Evolutionary conservation across 2,329 filamentous ascomycete species (phyloP).

Genomic region (Aspergillus novofumigatus): DNA sequence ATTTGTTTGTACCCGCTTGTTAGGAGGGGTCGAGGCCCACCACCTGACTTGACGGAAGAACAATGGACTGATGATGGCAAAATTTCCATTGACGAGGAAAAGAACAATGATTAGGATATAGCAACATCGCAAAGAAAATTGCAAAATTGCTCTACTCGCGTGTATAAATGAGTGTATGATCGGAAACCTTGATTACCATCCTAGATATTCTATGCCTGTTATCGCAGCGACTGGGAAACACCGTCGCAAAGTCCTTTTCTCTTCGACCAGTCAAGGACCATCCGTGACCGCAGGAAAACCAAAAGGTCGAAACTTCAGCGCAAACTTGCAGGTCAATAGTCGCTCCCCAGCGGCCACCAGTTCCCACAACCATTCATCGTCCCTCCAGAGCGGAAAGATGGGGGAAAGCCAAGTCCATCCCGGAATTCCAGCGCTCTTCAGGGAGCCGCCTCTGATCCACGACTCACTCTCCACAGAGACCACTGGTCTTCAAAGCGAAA

Average conservation of each 20-base stretch:
- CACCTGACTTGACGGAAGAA: slow-evolving; percentile 4
- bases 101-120: slow-evolving; percentile 2
- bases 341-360: slow-evolving; percentile 10
- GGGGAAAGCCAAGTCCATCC: slow-evolving; percentile 18
- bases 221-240: slow-evolving; percentile 30
- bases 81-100: not conserved
- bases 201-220: slow-evolving; percentile 27
- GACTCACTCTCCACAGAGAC: slow-evolving; percentile 66
- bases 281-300: slow-evolving; percentile 12
- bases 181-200: not conserved
- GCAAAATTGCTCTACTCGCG: not conserved
- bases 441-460: slow-evolving; percentile 54
- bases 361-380: slow-evolving; percentile 4
- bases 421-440: slow-evolving; percentile 38
- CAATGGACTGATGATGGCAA: not conserved
- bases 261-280: slow-evolving; percentile 22
- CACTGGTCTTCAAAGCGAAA: slow-evolving; percentile 64
- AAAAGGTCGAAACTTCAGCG: slow-evolving; percentile 4
- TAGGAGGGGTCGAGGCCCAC: not conserved
- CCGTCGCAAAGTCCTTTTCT: slow-evolving; percentile 39
- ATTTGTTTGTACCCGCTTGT: not conserved
- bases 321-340: slow-evolving; percentile 12
- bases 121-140: not conserved
- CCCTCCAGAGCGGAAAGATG: slow-evolving; percentile 19
- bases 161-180: not conserved